Percentiles rank a stretch among this genome's conserved stretches.
Evolutionary conservation across 1,139 yeast species (phyloP).

Genomic region (Spencermartinsiella ligniputridi): DNA sequence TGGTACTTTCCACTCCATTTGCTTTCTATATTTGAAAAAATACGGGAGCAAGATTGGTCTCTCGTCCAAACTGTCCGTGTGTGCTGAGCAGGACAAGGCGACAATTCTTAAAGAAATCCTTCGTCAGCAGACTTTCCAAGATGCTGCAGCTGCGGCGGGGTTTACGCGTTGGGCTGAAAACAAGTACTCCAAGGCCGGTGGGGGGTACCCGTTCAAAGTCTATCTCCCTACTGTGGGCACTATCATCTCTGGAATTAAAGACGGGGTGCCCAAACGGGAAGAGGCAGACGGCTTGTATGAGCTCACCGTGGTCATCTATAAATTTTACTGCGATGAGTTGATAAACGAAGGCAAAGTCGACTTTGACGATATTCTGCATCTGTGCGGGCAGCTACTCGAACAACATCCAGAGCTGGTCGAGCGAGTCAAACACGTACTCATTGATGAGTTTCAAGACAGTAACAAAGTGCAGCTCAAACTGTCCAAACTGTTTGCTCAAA

Average conservation of each 20-base stretch:
- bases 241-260: neutral
- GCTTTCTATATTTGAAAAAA: constrained; percentile 53
- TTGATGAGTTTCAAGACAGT: constrained; percentile 95
- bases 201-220: neutral
- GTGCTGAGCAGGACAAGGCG: constrained; percentile 61
- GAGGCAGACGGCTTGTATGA: neutral
- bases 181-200: neutral
- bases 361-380: constrained; percentile 76
- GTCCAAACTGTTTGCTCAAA: constrained; percentile 53
- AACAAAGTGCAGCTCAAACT: constrained; percentile 69
- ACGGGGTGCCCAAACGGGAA: neutral
- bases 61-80: constrained; percentile 45
- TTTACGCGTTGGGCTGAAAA: neutral
- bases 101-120: constrained; percentile 37
- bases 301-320: constrained; percentile 6
- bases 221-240: neutral
- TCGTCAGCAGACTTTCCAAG: constrained; percentile 4
- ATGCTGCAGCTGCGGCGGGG: constrained; percentile 5
- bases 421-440: constrained; percentile 63
- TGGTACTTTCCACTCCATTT: constrained; percentile 86
- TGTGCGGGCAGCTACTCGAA: constrained; percentile 48
- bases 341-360: constrained; percentile 48
- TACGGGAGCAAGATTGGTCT: constrained; percentile 55
- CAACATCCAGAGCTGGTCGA: constrained; percentile 44
- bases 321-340: constrained; percentile 48